Evolutionary conservation across 176 grass and related monocot species (phyloP), one percentile per base, ranked within the genome.

Genomic region (Chloris gayana): DNA sequence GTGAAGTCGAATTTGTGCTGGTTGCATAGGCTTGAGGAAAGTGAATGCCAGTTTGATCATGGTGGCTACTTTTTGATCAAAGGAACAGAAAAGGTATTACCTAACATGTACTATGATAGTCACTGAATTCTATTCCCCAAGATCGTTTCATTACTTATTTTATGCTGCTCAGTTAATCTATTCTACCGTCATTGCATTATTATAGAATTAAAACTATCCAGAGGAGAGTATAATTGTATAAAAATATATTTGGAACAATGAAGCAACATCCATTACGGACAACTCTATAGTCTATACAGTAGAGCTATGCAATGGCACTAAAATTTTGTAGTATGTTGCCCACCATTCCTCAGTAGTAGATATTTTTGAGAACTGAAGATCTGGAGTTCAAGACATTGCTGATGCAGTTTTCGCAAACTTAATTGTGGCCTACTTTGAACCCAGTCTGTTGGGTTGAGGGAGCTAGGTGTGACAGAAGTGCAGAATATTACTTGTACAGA

Each of bases 31-130:
- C 84, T 67, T 84, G 68, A 85, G 31, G 88, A 91, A 94, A 89
- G 82, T 59, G 94, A 97, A 12, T 97, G 91, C 67, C 56, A 82
- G 77, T 97, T 90, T 91, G 94, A 97, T 86, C 88, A 27, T 85
- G 94, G 94, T 72, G 94, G 94, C 30, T 97, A 94, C 73, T 97
- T 97, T 75, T 75, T 97, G 57, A 92, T 97, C 57, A 97, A 97
- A 75, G 94, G 94, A 77, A 90, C 58, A 42, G 94, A 97, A 74
- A 97, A 97, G 91, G 94, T 97, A 91, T 30, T 42, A 5, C 56
- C 19, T 67, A 15, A 70, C 85, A 35, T 47, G 68, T 83, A 83
- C 5, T 83, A 46, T 82, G 54, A 9, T 81, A 21, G 62, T 79
- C 42, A 42, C 71, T 73, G 21, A 45, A 24, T 24, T 76, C 37